Evolutionary conservation across 2,329 filamentous ascomycete genomes (phyloP).

Genomic region (Ceratocystis harringtonii): DNA sequence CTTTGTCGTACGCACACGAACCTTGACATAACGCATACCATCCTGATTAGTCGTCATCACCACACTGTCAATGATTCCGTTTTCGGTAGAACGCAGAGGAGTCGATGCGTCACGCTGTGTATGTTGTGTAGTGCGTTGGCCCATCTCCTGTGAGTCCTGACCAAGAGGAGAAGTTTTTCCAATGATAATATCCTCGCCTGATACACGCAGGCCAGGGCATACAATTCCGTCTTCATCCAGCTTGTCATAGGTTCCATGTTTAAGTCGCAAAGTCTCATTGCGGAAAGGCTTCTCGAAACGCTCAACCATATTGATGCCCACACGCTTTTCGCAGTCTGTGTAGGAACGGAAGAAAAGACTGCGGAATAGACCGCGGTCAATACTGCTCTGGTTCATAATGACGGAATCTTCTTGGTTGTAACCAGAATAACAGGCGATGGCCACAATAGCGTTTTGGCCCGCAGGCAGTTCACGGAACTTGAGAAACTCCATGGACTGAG

Average conservation of each 20-base stretch:
- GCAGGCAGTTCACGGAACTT: constrained; percentile 96
- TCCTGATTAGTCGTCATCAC: constrained; percentile 89
- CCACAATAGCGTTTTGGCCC: constrained; percentile 95
- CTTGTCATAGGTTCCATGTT: constrained; percentile 94
- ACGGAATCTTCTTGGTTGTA: constrained; percentile 99
- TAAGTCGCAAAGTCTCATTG: constrained; percentile 74
- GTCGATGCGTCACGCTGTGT: constrained; percentile 93
- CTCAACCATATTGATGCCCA: constrained; percentile 85
- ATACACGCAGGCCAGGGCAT: constrained; percentile 82
- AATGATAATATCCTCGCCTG: constrained; percentile 97
- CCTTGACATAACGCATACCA: constrained; percentile 90
- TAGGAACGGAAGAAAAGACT: constrained; percentile 97
- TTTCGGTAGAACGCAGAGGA: constrained; percentile 85
- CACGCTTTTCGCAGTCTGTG: constrained; percentile 89
- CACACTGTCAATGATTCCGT: constrained; percentile 88
- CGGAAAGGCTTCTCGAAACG: constrained; percentile 90
- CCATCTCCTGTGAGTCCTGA: constrained; percentile 82
- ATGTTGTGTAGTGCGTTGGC: constrained; percentile 77
- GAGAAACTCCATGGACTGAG: constrained; percentile 94
- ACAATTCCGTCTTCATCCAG: constrained; percentile 93
- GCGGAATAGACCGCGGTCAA: constrained; percentile 91
- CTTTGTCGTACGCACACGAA: constrained; percentile 93
- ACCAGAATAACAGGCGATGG: constrained; percentile 91
- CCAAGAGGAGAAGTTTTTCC: constrained; percentile 95
- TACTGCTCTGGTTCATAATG: constrained; percentile 99